Conservation (phyloP, 2,329 filamentous ascomycete species). For the Fusarium keratoplasticum region DNA sequence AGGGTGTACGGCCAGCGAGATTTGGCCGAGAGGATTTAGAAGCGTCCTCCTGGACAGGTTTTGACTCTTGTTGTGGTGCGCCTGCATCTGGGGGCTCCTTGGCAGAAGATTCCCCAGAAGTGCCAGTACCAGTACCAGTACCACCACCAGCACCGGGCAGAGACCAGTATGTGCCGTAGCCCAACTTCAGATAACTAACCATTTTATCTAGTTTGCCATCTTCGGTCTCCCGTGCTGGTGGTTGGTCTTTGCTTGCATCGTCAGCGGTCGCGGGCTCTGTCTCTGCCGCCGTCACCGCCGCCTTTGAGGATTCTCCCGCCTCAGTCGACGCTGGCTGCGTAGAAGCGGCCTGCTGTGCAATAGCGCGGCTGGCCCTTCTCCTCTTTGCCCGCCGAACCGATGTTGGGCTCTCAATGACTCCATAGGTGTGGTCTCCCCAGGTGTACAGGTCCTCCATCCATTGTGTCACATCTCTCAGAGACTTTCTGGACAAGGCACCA, state of each 20-base stretch:
- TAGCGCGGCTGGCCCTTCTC: slow-evolving; percentile 44
- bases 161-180: slow-evolving; percentile 76
- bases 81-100: slow-evolving; percentile 22
- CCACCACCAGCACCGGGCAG: slow-evolving; percentile 47
- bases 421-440: slow-evolving; percentile 87
- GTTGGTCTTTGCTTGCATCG: slow-evolving; percentile 25
- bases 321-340: slow-evolving; percentile 1
- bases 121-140: slow-evolving; percentile 33
- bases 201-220: slow-evolving; percentile 64
- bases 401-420: slow-evolving; percentile 81
- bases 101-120: slow-evolving; percentile 30
- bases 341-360: slow-evolving; percentile 7
- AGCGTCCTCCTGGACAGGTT: slow-evolving; percentile 14
- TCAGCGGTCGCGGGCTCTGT: neutral
- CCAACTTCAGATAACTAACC: slow-evolving; percentile 74
- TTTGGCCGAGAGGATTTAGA: slow-evolving; percentile 19
- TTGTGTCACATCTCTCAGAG: slow-evolving; percentile 77
- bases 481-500: slow-evolving; percentile 77
- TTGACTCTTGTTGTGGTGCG: slow-evolving; percentile 21
- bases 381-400: slow-evolving; percentile 67
- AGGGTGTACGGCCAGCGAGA: slow-evolving; percentile 30
- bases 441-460: slow-evolving; percentile 93
- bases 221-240: slow-evolving; percentile 22
- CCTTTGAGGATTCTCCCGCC: slow-evolving; percentile 5
- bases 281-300: neutral